Evolutionary conservation across 257 asterid genomes (phyloP), one percentile per base, ranked within the genome.

Genomic region (Gentiana straminea): DNA sequence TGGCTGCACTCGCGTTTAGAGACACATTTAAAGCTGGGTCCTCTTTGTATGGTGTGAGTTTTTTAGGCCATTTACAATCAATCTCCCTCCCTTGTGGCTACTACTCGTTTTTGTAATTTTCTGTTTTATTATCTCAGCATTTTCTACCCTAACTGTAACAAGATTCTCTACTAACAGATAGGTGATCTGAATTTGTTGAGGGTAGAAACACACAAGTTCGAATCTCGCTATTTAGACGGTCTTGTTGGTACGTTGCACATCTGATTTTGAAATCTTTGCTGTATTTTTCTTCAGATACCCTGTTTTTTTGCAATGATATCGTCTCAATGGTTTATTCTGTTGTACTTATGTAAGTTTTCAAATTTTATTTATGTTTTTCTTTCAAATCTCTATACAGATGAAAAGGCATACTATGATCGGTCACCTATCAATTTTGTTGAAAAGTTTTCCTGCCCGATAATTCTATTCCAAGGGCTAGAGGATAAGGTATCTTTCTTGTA

Each of bases 21-120:
- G 81, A 87, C 61, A 73, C 70, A 13, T 91, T 91, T 66, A 87
- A 78, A 76, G 98, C 98, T 52, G 96, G 96, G 53, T 82, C 94
- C 63, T 91, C 98, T 50, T 67, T 91, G 72, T 91, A 87, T 74
- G 98, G 98, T 37, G 96, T 91, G 68, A 77, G 98, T 87, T 61
- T 70, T 75, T 73, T 32, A 13, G 50, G 60, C 45, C 34, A 7
- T 35, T 33, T 38, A 37, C 34, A 7, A 34, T 33, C 34, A 37
- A 38, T 54, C 51, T 33, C 33, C 56, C 48, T 54, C 33, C 12
- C 45, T 58, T 13, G 58, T 46, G 45, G 50, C 1, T 47, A 8
- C 37, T 67, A 2, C 50, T 58, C 15, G 52, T 43, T 32, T 7
- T 62, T 45, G 34, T 58, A 10, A 37, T 60, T 46, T 48, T 49